phyloP scores from a whole-genome alignment of 805 yeast species.

The Hanseniaspora valbyensis region DNA sequence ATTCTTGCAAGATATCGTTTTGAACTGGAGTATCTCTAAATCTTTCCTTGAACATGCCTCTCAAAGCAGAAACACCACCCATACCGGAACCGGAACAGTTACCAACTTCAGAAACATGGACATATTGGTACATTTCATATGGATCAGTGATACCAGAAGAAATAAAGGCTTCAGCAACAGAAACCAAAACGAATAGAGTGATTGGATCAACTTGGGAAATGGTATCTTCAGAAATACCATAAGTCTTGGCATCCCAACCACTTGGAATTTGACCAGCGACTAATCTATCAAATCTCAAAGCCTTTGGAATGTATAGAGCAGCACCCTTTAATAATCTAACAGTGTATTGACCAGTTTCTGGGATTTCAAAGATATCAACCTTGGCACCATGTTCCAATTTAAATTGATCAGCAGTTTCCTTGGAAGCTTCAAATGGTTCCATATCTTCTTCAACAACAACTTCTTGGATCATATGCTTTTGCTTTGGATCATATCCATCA shows the following conservation, averaged over 20 bases:
- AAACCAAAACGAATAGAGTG: conserved; percentile 82
- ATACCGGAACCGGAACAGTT: conserved; percentile 99
- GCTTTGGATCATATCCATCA: conserved; percentile 86
- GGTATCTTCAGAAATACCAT: conserved; percentile 91
- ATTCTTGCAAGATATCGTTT: conserved; percentile 93
- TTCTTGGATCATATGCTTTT: conserved; percentile 89
- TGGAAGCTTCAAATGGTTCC: conserved; percentile 89
- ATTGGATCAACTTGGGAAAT: conserved; percentile 92
- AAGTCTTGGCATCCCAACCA: conserved; percentile 93
- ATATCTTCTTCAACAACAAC: conserved; percentile 92
- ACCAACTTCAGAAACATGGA: conserved; percentile 97
- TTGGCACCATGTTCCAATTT: conserved; percentile 86
- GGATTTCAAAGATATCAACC: conserved; percentile 81
- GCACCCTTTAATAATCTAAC: conserved; percentile 91
- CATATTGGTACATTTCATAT: conserved; percentile 94
- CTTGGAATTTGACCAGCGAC: conserved; percentile 84
- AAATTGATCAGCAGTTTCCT: conserved; percentile 91
- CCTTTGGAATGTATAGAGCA: conserved; percentile 75
- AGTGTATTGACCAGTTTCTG: conserved; percentile 84
- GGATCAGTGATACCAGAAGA: conserved; percentile 96
- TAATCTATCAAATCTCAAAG: conserved; percentile 52
- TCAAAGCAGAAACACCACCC: conserved; percentile 97
- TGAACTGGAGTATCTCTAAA: conserved; percentile 88
- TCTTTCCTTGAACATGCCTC: conserved; percentile 97
- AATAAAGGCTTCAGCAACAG: conserved; percentile 90